Conservation (phyloP, 1,139 yeast species). For the Debaryomyces psychrophilus region DNA sequence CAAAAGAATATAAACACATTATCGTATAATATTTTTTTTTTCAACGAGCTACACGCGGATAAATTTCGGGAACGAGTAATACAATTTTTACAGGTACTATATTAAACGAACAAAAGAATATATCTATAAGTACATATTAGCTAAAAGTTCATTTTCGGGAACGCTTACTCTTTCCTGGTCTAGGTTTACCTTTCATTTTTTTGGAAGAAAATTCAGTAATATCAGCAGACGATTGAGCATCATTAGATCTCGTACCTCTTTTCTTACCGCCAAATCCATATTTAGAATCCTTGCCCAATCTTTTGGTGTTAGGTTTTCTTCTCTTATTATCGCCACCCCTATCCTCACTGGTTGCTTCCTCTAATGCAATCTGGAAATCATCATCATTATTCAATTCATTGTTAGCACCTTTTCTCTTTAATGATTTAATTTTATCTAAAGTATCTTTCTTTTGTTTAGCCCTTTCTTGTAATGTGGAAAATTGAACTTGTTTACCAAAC, state of each 20-base stretch:
- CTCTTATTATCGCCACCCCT: slow-evolving; percentile 43
- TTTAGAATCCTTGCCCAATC: slow-evolving; percentile 69
- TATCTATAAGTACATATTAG: slow-evolving; percentile 8
- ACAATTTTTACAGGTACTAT: background rate
- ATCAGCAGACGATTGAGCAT: slow-evolving; percentile 74
- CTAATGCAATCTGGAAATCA: slow-evolving; percentile 76
- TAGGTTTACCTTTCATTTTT: slow-evolving; percentile 57
- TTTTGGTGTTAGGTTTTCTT: slow-evolving; percentile 62
- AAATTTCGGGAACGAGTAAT: background rate
- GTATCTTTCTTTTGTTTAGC: slow-evolving; percentile 93
- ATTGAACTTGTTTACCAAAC: slow-evolving; percentile 96
- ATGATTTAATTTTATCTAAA: slow-evolving; percentile 82
- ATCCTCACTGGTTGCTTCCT: slow-evolving; percentile 71
- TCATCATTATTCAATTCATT: slow-evolving; percentile 68
- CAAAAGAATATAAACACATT: background rate
- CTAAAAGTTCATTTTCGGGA: slow-evolving; percentile 26
- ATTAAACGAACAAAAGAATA: slow-evolving; percentile 3
- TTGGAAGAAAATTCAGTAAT: slow-evolving; percentile 62
- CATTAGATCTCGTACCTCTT: slow-evolving; percentile 72
- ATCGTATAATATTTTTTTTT: slow-evolving; percentile 1
- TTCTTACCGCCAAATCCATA: slow-evolving; percentile 72
- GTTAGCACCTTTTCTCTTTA: slow-evolving; percentile 84
- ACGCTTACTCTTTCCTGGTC: slow-evolving; percentile 80
- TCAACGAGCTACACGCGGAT: slow-evolving; percentile 5
- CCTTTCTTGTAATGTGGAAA: slow-evolving; percentile 90